Evolutionary conservation across 2,329 filamentous ascomycete species (phyloP).

Genomic region (Paraphoma sp.): DNA sequence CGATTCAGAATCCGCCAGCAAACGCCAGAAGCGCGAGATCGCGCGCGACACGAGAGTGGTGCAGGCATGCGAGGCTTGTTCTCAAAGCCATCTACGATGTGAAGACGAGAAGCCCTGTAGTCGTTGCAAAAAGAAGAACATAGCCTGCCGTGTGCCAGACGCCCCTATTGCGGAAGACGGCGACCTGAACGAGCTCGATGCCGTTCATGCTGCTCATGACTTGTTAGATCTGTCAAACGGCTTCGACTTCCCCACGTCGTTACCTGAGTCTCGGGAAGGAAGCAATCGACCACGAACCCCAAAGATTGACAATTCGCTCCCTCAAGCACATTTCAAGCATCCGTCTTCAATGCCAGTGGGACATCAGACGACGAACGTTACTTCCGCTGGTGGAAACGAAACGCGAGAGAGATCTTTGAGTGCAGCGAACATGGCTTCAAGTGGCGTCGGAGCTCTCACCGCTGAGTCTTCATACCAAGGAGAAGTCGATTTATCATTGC

Average conservation of each 20-base stretch:
- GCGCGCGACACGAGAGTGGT: constrained; percentile 36
- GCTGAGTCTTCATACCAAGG: constrained; percentile 13
- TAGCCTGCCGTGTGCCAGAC: constrained; percentile 49
- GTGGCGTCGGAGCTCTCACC: constrained; percentile 2
- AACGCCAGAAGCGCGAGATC: constrained; percentile 33
- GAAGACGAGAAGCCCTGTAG: constrained; percentile 62
- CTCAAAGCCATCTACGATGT: constrained; percentile 60
- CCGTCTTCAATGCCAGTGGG: background rate
- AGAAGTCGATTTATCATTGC: constrained; percentile 7
- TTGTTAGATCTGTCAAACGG: constrained; percentile 36
- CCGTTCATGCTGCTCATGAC: constrained; percentile 40
- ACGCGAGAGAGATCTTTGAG: background rate
- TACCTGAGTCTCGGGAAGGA: constrained; percentile 8
- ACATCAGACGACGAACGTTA: background rate
- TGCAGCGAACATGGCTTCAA: background rate
- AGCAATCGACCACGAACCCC: constrained; percentile 3
- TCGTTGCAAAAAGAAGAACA: constrained; percentile 58
- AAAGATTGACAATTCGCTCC: background rate
- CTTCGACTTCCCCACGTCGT: constrained; percentile 22
- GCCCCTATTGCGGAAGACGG: constrained; percentile 14
- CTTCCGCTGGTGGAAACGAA: background rate
- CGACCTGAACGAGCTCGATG: constrained; percentile 29
- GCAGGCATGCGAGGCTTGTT: constrained; percentile 61
- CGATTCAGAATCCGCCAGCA: constrained; percentile 42
- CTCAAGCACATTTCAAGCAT: background rate